Base-by-base conservation (phyloP, 805 yeast species). In the Saccharomycopsis fodiens region DNA sequence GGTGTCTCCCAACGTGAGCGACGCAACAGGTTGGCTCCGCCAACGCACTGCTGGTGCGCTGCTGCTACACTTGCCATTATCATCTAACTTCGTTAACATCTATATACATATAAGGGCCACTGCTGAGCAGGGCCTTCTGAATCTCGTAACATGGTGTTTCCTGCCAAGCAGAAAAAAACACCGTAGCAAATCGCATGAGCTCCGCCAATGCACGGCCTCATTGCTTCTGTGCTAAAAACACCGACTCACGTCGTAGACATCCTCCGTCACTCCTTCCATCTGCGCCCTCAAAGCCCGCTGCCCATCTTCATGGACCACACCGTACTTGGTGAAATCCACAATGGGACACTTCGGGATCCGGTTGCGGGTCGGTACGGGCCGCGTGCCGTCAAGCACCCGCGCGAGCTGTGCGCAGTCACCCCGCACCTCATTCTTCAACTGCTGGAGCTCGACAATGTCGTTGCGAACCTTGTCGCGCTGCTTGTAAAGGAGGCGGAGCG, bases 281-380 rank as follows among this genome's bases (percentile, higher is more conserved):
- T 32, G 20, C 7, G 17, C 12, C 8, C 15, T 32, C 8, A 32
- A 15, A 10, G 15, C 10, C 8, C 16, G 10, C 5, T 39, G n/a
- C 2, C 36, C 48, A 20, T 45, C 49, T 13, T 29, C 17, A 39
- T 47, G 29, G 5, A 43, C 40, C 5, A 47, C 22, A 5, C 45
- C 47, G 30, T 50, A 50, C 21, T 50, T 50, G n/a, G 51, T 37
- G 31, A 50, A 46, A 31, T 50, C 51, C 15, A 50, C 34, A 4
- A 21, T 8, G 19, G 53, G 53, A 22, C 53, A 50, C 29, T 40
- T 45, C 39, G 47, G 16, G 25, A 50, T 44, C 32, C 39, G 39
- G 32, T 47, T 46, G 23, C 53, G 39, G 6, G 44, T 10, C 10
- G 53, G 53, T n/a, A 47, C 22, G 35, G 35, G 23, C 5, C 39